Evolutionary conservation across 1,139 yeast genomes (phyloP), one percentile per base, ranked within the genome.

Genomic region (Scheffersomyces quercinus): DNA sequence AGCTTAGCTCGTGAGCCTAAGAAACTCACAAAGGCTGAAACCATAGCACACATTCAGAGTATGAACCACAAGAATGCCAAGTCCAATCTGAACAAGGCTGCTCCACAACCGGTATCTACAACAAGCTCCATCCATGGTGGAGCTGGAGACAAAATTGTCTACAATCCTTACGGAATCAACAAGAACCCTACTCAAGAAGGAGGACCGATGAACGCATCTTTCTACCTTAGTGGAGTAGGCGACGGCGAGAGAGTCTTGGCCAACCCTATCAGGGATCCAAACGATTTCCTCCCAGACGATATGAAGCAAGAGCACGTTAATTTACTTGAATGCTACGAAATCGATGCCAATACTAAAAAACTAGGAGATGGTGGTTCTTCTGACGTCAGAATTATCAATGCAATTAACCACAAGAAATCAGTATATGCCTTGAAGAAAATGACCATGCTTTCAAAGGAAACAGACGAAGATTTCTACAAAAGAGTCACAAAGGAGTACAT

Each of bases 351-450:
- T 39, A 75, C 72, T 28, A 71, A 72, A 40, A 77, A 75, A 42
- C 62, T 86, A 47, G 95, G 93, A 8, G 77, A 77, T 44, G 95
- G 95, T 39, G 91, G 91, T 2, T 80, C 88, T 11, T 79, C 88
- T 4, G 83, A 82, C 44, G 93, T 86, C 24, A 64, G 83, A 40
- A 65, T 75, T 28, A 73, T 81, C 12, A 68, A 73, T 44, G 69
- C 74, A 29, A 59, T 64, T 36, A 52, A 63, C 29, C 72, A 78
- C 42, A 71, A 73, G 45, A 74, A 75, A 44, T 62, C 62, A 40
- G 46, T 65, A 16, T 75, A 57, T 63, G 93, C 91, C 0, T 68
- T 85, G 54, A 86, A 86, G 62, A 81, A 81, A 58, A 82, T 85
- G 55, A 70, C 78, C n/a, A 62, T 85, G 38, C 75, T 85, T 44